Evolutionary conservation across 2,329 filamentous ascomycete species (phyloP), one percentile per base, ranked within the genome.

Genomic region (Macrophomina tecta): DNA sequence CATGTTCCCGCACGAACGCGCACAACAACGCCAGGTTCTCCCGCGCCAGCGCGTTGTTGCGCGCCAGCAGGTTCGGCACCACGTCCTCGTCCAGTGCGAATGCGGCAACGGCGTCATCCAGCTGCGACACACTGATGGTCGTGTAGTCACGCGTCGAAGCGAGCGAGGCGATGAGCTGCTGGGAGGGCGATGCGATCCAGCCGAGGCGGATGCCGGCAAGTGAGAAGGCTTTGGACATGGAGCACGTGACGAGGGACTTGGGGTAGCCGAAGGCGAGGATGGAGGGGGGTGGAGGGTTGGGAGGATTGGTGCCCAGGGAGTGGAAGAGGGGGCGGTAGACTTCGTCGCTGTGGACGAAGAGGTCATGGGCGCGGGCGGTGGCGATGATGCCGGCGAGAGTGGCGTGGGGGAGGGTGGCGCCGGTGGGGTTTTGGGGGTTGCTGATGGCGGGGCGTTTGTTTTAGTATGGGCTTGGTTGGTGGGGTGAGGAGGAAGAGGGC

Each of bases 321-420:
- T 96, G 92, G 81, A 93, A 96, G 2, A 97, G 82, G 0, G 93
- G 93, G 1, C 91, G 86, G 77, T 94, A 96, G 23, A 95, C 92
- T 79, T 97, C 92, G 73, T 96, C 92, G 6, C 86, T 86, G 67
- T 94, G 82, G 63, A 97, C 80, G 18, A 34, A 9, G 65, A 95
- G 89, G 64, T 85, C 82, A 46, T 87, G 84, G 42, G 85, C 80
- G 65, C 83, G 80, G 2, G 91, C 91, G 64, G 94, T 79, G 3
- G 85, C 82, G 45, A 92, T 81, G 69, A 95, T 84, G 3, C 84
- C 73, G 65, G 86, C 76, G 0, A 96, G 82, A 11, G 87, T 82
- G 0, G 83, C 75, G 53, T 84, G 87, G 0, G 89, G 87, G n/a
- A 93, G 88, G 3, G 90, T 84, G 9, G 88, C 86, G 7, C 93